Evolutionary conservation across 2,329 filamentous ascomycete genomes (phyloP).

Genomic region (Verticillium alfalfae): DNA sequence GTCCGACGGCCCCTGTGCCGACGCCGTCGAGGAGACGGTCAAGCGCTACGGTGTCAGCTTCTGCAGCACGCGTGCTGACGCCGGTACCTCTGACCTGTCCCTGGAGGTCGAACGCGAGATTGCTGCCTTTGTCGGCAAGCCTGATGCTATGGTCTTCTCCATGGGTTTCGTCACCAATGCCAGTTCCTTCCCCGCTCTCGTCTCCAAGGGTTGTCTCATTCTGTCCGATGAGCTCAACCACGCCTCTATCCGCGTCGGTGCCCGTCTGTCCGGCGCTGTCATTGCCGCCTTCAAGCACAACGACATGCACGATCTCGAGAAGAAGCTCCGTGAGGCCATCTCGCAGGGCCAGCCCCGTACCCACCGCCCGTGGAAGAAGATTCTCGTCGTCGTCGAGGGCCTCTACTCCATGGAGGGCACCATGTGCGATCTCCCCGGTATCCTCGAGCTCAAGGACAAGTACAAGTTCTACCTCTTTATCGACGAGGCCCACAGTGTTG

Average conservation of each 20-base stretch:
- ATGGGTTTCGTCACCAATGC: constrained; percentile 99
- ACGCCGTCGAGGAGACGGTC: constrained; percentile 81
- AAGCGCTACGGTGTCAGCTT: constrained; percentile 80
- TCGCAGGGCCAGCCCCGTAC: constrained; percentile 95
- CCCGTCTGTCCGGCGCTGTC: constrained; percentile 88
- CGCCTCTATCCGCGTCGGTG: constrained; percentile 92
- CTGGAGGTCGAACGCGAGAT: constrained; percentile 86
- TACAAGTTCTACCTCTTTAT: constrained; percentile 98
- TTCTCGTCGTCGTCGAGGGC: constrained; percentile 90
- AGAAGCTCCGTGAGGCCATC: constrained; percentile 82
- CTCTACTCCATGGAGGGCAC: constrained; percentile 99
- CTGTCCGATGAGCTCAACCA: constrained; percentile 98
- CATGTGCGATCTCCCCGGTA: constrained; percentile 93
- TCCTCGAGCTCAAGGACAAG: constrained; percentile 81
- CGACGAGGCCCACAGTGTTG: constrained; percentile 94
- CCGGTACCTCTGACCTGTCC: constrained; percentile 81
- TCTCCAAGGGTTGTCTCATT: constrained; percentile 88
- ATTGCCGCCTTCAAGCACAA: constrained; percentile 98
- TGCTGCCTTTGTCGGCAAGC: constrained; percentile 89
- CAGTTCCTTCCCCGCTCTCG: constrained; percentile 83
- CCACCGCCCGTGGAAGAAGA: constrained; percentile 99
- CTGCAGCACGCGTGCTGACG: constrained; percentile 75
- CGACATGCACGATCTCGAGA: constrained; percentile 83
- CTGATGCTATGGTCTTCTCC: constrained; percentile 92
- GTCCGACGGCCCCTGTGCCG: constrained; percentile 92